phyloP scores from a whole-genome alignment of 2,329 filamentous ascomycete genomes.

The Hortaea sp. region DNA sequence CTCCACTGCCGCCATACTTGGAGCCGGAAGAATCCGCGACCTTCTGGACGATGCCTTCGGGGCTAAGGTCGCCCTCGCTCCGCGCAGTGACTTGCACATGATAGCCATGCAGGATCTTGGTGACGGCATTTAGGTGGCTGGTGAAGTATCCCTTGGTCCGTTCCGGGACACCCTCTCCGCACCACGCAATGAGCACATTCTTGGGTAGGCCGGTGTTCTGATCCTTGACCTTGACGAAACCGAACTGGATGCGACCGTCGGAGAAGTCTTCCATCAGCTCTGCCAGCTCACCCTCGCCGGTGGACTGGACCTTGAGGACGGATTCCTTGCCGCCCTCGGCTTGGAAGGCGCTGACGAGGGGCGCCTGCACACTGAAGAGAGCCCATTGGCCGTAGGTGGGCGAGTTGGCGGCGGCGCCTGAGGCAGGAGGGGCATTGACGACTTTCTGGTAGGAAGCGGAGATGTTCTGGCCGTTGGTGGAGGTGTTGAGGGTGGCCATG shows the following conservation, averaged over 20 bases:
- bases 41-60: slow-evolving; percentile 82
- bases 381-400: slow-evolving; percentile 88
- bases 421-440: slow-evolving; percentile 49
- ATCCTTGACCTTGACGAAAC: slow-evolving; percentile 92
- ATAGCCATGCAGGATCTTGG: slow-evolving; percentile 89
- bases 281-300: slow-evolving; percentile 82
- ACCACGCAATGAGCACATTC: slow-evolving; percentile 90
- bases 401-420: slow-evolving; percentile 44
- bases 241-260: slow-evolving; percentile 93
- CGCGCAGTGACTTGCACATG: slow-evolving; percentile 96
- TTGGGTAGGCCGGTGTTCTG: slow-evolving; percentile 85
- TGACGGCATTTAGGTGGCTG: slow-evolving; percentile 79
- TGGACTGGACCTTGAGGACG: slow-evolving; percentile 85
- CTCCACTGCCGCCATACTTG: slow-evolving; percentile 71
- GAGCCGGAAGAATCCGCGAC: slow-evolving; percentile 88
- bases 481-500: slow-evolving; percentile 59
- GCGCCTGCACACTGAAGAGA: slow-evolving; percentile 84
- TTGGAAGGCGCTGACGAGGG: slow-evolving; percentile 87
- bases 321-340: slow-evolving; percentile 80
- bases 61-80: slow-evolving; percentile 77
- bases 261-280: slow-evolving; percentile 94
- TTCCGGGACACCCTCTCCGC: slow-evolving; percentile 95
- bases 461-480: slow-evolving; percentile 44
- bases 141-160: slow-evolving; percentile 97
- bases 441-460: slow-evolving; percentile 53